Evolutionary conservation across 2,329 filamentous ascomycete genomes (phyloP), one percentile per base, ranked within the genome.

Genomic region (Botrytis elliptica): DNA sequence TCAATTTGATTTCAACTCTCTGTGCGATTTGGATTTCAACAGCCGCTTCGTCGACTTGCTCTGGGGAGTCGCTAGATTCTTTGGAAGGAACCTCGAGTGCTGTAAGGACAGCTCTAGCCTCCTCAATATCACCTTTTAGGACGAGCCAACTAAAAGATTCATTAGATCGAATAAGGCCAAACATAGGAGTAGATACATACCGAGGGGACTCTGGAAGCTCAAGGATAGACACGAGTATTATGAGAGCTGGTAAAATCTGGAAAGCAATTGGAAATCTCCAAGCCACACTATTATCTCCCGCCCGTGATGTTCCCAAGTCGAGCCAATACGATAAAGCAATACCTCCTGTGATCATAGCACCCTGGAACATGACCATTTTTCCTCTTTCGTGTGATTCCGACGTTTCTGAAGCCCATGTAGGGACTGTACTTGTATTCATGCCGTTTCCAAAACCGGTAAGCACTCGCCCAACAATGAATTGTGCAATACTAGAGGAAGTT

Each of bases 381-480:
- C 74, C 74, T 70, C 74, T 71, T 25, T 71, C 57, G 44, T 74
- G 70, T 4, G 74, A 71, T 29, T 63, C 71, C 0, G 75, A 75
- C 29, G 74, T 71, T 55, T 75, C 74, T 18, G 65, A 72, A 67
- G 74, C 74, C 73, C 73, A 75, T n/a, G 71, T 73, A 25, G 74
- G 74, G 2, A 86, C 83, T 25, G 83, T 84, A 4, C 82, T 84
- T 0, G 84, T 85, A 75, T 85, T 85, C 78, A 85, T 84, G 79
- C 92, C 92, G 79, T 94, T 92, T 85, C 92, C 92, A 70, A 94
- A 81, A 81, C 92, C 92, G 69, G 92, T 90, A 78, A 95, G 85
- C 74, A 94, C 84, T 86, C 92, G 92, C 80, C 92, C 92, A 74
- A 88, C 87, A 40, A 77, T 75, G 44, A 79, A 80, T 89, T 90